Percentiles rank a stretch among this genome's conserved stretches.
Conservation (phyloP, 2,329 filamentous ascomycete species). For the Chalara sp. region DNA sequence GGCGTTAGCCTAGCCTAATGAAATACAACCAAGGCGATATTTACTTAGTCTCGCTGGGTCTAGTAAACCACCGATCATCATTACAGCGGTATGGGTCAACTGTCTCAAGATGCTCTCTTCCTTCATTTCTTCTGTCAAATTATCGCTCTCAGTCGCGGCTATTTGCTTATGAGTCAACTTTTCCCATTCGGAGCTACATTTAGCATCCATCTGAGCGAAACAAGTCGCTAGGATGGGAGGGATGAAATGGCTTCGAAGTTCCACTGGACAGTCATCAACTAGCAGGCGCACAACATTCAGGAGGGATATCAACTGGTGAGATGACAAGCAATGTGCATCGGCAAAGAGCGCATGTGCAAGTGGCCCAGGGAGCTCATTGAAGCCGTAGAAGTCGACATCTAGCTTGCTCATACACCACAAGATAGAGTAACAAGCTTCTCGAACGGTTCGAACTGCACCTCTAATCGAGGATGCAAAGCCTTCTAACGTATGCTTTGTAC, state of each 20-base stretch:
- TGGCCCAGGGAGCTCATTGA: slow-evolving; percentile 73
- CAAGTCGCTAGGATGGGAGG: slow-evolving; percentile 76
- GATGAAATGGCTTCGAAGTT: slow-evolving; percentile 71
- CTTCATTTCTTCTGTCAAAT: slow-evolving; percentile 94
- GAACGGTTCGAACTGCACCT: slow-evolving; percentile 79
- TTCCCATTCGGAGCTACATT: slow-evolving; percentile 84
- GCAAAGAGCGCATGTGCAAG: slow-evolving; percentile 79
- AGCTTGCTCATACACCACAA: slow-evolving; percentile 89
- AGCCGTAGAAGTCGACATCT: slow-evolving; percentile 85
- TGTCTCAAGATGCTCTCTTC: slow-evolving; percentile 91
- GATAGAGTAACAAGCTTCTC: slow-evolving; percentile 91
- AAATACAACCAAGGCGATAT: slow-evolving; percentile 17
- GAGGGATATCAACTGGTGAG: slow-evolving; percentile 90
- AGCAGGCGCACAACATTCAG: slow-evolving; percentile 82
- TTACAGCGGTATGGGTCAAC: slow-evolving; percentile 84
- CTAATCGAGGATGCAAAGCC: slow-evolving; percentile 91
- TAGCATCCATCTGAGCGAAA: slow-evolving; percentile 80
- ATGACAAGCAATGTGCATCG: slow-evolving; percentile 75
- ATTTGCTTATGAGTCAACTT: slow-evolving; percentile 59
- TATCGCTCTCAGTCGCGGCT: slow-evolving; percentile 62
- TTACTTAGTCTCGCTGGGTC: slow-evolving; percentile 65
- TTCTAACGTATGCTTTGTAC: slow-evolving; percentile 83
- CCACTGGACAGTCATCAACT: slow-evolving; percentile 84
- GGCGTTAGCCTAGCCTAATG: no score
- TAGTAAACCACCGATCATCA: slow-evolving; percentile 84